phyloP scores from a whole-genome alignment of 768 basidiomycete genomes.

The Dentipellis sp. region DNA sequence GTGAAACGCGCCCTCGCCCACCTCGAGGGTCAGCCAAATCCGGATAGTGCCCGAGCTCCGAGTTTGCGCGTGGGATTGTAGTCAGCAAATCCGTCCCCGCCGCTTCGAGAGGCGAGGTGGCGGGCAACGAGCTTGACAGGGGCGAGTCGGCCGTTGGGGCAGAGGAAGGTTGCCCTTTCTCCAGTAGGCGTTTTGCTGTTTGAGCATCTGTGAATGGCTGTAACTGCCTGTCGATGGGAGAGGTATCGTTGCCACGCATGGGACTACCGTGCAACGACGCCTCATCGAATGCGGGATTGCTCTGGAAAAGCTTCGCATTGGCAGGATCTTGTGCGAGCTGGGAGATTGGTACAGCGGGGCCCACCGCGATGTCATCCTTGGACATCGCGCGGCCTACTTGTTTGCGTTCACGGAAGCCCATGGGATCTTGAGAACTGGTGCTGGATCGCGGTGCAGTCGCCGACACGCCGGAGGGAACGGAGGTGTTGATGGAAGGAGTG shows the following conservation, averaged over 20 bases:
- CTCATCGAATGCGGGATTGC: conserved; percentile 24
- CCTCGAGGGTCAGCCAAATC: conserved; percentile 42
- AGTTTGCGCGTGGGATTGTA: conserved; percentile 54
- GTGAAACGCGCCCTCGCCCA: conserved; percentile 26
- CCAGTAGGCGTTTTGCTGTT: conserved; percentile 31
- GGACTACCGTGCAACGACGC: conserved; percentile 20
- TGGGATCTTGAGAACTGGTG: conserved; percentile 37
- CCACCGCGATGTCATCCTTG: conserved; percentile 53
- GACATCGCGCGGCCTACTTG: conserved; percentile 30
- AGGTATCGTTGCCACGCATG: conserved; percentile 36
- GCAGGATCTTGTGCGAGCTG: conserved; percentile 43
- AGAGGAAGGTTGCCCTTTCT: conserved; percentile 36
- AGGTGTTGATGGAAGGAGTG: conserved; percentile 11
- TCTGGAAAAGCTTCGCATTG: conserved; percentile 53
- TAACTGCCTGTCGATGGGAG: conserved; percentile 33
- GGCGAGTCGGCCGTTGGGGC: conserved; percentile 43
- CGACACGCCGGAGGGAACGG: conserved; percentile 14
- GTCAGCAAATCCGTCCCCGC: conserved; percentile 15
- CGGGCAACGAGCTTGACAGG: conserved; percentile 52
- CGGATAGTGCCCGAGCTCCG: conserved; percentile 74
- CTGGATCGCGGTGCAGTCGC: conserved; percentile 49
- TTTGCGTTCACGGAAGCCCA: conserved; percentile 8
- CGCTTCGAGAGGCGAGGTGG: conserved; percentile 32
- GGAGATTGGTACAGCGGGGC: conserved; percentile 45
- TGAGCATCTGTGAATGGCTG: conserved; percentile 27